Percentiles rank a stretch among this genome's conserved stretches.
Conservation (phyloP, 169 alveolate genomes). For the Neospora caninum region DNA sequence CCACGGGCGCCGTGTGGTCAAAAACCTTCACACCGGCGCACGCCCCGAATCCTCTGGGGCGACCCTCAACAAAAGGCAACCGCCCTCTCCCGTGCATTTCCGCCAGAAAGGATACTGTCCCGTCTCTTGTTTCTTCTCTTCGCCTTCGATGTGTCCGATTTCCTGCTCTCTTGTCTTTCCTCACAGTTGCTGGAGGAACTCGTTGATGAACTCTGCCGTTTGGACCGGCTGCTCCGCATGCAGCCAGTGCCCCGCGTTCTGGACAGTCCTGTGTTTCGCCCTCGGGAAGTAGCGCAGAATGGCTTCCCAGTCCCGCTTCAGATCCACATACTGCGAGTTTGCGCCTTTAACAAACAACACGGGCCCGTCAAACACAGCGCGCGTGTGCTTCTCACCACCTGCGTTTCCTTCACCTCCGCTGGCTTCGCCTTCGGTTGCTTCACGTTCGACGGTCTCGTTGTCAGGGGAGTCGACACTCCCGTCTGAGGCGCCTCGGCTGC, state of each 20-base stretch:
- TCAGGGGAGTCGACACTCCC: too few species aligned
- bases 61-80: too few species aligned
- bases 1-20: too few species aligned
- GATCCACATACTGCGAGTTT: neutral
- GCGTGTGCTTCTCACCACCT: too few species aligned
- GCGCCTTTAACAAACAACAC: neutral
- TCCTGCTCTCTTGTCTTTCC: neutral
- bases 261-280: neutral
- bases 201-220: neutral
- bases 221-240: neutral
- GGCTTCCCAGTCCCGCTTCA: neutral
- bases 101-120: neutral
- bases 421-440: neutral
- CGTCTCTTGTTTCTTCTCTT: neutral
- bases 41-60: too few species aligned
- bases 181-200: neutral
- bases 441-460: too few species aligned
- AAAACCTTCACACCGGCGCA: too few species aligned
- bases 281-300: neutral
- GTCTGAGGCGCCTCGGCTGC: neutral
- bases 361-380: neutral
- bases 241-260: conserved; percentile 2
- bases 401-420: neutral
- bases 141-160: neutral
- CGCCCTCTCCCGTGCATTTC: too few species aligned